Conservation (phyloP, 2,329 filamentous ascomycete species). For the Fusarium mangiferae region DNA sequence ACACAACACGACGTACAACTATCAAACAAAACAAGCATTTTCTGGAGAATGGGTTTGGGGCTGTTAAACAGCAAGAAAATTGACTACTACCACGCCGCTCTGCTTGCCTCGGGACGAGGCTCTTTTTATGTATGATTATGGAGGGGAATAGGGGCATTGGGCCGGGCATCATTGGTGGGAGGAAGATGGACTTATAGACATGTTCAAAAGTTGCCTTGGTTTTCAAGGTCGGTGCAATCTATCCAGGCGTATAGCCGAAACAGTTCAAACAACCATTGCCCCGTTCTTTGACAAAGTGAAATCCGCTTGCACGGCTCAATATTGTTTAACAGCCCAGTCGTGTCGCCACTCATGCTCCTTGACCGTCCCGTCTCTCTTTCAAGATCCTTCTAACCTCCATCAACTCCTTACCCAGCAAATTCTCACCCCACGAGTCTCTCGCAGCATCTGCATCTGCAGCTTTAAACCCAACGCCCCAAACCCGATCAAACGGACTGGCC, state of each 20-base stretch:
- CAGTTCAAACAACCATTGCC: not conserved
- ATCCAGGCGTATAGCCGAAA: conserved; percentile 13
- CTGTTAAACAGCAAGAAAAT: conserved; percentile 37
- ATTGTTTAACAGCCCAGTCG: not conserved
- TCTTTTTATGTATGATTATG: conserved; percentile 47
- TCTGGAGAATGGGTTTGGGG: conserved; percentile 35
- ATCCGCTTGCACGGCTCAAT: not conserved
- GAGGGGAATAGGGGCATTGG: conserved; percentile 29
- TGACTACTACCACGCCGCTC: conserved; percentile 48
- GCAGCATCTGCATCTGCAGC: conserved; percentile 59
- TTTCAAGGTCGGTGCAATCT: conserved; percentile 24
- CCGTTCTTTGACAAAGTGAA: not conserved
- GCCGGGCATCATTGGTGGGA: conserved; percentile 19
- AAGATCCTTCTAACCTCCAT: conserved; percentile 67
- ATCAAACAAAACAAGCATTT: conserved; percentile 31
- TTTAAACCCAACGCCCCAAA: conserved; percentile 74
- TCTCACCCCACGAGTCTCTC: conserved; percentile 68
- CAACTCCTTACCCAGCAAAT: conserved; percentile 71
- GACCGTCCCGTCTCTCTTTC: conserved; percentile 50
- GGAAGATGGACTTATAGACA: conserved; percentile 35
- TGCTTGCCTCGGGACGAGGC: conserved; percentile 43
- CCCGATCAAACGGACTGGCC: conserved; percentile 67
- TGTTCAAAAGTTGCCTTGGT: conserved; percentile 31
- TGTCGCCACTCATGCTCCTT: not conserved
- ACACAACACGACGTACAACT: conserved; percentile 7